Conservation (phyloP, 116 monocot species). For the Iris pallida region DNA sequence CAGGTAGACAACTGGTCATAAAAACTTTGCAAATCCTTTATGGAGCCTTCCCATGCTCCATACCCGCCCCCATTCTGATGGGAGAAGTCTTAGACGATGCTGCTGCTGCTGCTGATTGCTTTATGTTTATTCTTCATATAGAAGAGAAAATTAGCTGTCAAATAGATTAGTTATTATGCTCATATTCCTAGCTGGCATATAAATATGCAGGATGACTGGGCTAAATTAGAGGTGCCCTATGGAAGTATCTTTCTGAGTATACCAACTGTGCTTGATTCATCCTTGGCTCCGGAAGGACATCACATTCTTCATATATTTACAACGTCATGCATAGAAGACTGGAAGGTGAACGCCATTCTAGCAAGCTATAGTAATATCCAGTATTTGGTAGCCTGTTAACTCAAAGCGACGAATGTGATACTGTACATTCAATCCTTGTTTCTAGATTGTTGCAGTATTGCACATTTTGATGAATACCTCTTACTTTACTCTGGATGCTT, state of each 20-base stretch:
- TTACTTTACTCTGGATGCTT: conserved; percentile 8
- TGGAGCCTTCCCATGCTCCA: too few species aligned
- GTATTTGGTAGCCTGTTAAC: neutral
- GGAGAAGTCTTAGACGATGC: neutral
- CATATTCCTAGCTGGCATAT: neutral
- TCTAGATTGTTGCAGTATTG: neutral
- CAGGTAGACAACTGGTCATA: too few species aligned
- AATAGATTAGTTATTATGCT: neutral
- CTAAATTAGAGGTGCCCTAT: conserved; percentile 69
- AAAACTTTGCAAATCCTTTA: too few species aligned
- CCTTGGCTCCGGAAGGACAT: conserved; percentile 93
- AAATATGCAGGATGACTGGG: conserved; percentile 76
- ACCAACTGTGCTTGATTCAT: conserved; percentile 91
- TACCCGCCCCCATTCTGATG: too few species aligned
- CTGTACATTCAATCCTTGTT: neutral
- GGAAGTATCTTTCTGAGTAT: conserved; percentile 99
- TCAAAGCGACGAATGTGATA: neutral
- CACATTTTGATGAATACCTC: neutral
- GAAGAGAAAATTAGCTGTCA: neutral
- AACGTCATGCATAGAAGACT: conserved; percentile 84
- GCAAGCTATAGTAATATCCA: neutral
- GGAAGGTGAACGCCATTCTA: conserved; percentile 51
- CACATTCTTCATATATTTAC: conserved; percentile 98
- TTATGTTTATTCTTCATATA: neutral
- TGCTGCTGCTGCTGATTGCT: too few species aligned